Conservation (phyloP, 2,329 filamentous ascomycete species). For the Parasarocladium wereldwijsianum region DNA sequence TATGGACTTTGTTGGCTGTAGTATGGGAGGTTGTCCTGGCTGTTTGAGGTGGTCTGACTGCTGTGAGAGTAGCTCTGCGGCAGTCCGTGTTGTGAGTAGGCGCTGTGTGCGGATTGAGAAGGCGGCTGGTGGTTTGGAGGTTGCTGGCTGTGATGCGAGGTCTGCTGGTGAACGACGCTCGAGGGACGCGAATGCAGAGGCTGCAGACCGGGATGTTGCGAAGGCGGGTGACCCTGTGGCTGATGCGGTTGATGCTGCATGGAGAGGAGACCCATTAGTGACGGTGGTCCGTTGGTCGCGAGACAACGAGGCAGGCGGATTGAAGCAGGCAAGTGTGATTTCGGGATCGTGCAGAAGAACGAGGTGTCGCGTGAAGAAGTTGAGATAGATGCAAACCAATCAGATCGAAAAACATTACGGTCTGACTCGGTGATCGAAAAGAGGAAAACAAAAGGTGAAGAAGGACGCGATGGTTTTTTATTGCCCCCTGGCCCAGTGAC, state of each 20-base stretch:
- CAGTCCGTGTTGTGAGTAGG: slow-evolving; percentile 51
- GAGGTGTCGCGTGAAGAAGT: too few species aligned
- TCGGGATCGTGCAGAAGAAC: too few species aligned
- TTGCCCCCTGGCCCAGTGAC: slow-evolving; percentile 28
- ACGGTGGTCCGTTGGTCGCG: slow-evolving; percentile 17
- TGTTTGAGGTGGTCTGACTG: slow-evolving; percentile 42
- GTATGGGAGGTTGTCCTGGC: slow-evolving; percentile 56
- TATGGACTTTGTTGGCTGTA: slow-evolving; percentile 70
- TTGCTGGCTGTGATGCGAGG: slow-evolving; percentile 50
- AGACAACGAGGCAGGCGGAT: slow-evolving; percentile 7
- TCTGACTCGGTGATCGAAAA: slow-evolving; percentile 19
- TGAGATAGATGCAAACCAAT: too few species aligned
- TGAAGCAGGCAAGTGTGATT: slow-evolving; percentile 11
- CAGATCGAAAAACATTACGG: too few species aligned
- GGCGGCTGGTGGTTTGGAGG: slow-evolving; percentile 39
- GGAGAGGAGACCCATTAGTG: slow-evolving; percentile 46
- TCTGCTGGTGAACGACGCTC: slow-evolving; percentile 61
- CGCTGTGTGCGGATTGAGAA: slow-evolving; percentile 45
- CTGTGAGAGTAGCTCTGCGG: slow-evolving; percentile 55
- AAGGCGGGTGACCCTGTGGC: slow-evolving; percentile 56
- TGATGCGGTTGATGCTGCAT: slow-evolving; percentile 64
- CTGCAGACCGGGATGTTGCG: too few species aligned
- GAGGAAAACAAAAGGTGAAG: slow-evolving; percentile 24
- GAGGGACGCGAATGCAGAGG: slow-evolving; percentile 52
- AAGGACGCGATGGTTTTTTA: slow-evolving; percentile 36